Conservation (phyloP, 2,329 filamentous ascomycete genomes). For the Colletotrichum chrysophilum region DNA sequence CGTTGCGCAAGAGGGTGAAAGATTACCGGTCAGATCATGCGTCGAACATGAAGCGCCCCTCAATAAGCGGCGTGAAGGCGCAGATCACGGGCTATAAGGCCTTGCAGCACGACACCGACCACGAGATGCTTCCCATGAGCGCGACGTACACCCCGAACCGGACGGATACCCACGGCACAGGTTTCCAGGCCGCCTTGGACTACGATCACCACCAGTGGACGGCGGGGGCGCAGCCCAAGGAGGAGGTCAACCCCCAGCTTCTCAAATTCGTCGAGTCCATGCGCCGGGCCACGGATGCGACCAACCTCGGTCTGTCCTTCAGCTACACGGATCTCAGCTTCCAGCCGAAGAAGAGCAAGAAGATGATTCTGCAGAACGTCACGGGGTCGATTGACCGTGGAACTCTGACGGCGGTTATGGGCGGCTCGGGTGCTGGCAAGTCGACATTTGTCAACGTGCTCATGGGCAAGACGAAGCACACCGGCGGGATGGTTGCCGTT, state of each 20-base stretch:
- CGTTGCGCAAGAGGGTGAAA: slow-evolving; percentile 36
- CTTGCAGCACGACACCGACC: slow-evolving; percentile 34
- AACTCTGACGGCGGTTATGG: slow-evolving; percentile 64
- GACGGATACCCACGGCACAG: slow-evolving; percentile 17
- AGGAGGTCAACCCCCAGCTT: slow-evolving; percentile 42
- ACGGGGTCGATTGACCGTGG: slow-evolving; percentile 60
- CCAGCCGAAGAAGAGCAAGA: slow-evolving; percentile 47
- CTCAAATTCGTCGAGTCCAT: slow-evolving; percentile 58
- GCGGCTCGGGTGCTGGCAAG: slow-evolving; percentile 64
- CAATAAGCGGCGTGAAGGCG: slow-evolving; percentile 32
- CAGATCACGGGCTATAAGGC: slow-evolving; percentile 38
- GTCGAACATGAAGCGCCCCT: neutral
- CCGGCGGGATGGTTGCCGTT: slow-evolving; percentile 54
- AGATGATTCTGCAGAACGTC: slow-evolving; percentile 56
- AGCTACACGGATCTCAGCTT: slow-evolving; percentile 55
- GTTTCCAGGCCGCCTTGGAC: slow-evolving; percentile 42
- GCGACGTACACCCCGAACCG: slow-evolving; percentile 32
- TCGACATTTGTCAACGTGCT: slow-evolving; percentile 65
- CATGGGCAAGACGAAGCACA: slow-evolving; percentile 63
- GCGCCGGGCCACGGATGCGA: slow-evolving; percentile 53
- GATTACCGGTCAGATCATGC: neutral
- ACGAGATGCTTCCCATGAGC: slow-evolving; percentile 39
- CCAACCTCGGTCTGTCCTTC: slow-evolving; percentile 58
- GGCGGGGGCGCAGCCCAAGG: slow-evolving; percentile 28
- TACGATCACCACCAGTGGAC: slow-evolving; percentile 25